Evolutionary conservation across 1,139 yeast genomes (phyloP), one percentile per base, ranked within the genome.

Genomic region (Suhomyces guaymorum): DNA sequence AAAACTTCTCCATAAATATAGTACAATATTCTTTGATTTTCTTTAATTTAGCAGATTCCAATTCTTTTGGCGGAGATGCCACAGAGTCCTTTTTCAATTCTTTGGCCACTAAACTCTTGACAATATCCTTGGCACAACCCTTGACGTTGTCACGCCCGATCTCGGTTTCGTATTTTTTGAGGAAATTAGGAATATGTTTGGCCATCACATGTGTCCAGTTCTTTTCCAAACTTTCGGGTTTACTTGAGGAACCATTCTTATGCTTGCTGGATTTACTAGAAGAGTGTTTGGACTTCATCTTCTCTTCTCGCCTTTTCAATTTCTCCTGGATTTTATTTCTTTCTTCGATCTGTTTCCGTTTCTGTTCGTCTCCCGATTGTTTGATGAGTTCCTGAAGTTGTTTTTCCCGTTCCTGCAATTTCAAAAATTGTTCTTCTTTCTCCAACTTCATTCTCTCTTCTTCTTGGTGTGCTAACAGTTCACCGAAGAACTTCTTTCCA

Each of bases 71-170:
- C 5, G 82, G 79, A 5, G 48, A 36, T 20, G 51, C 53, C 2
- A 51, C 44, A 2, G 63, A 39, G 32, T 66, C 73, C 36, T 73
- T 63, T 47, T 74, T 74, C 41, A 73, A 41, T 55, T 89, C 96
- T 54, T 88, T 88, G 5, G 70, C 66, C 0, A 80, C 76, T 32
- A 89, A 63, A 1, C 64, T 63, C 41, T 77, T 74, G 3, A 82
- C 87, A 41, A 88, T 75, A 33, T 89, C 96, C 44, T 80, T 75
- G 2, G 96, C 87, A 57, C 92, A 84, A 22, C 75, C 74, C 59
- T 89, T 92, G 35, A 88, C 57, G 38, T 79, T 73, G 4, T 85
- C 95, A 42, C 79, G 79, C 2, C 89, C 92, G 15, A 90, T 69
- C 38, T 78, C 79, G 2, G 66, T 56, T 45, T 79, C 83, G 55